phyloP scores from a whole-genome alignment of 2,329 filamentous ascomycete genomes.

The Apiospora phragmitis region DNA sequence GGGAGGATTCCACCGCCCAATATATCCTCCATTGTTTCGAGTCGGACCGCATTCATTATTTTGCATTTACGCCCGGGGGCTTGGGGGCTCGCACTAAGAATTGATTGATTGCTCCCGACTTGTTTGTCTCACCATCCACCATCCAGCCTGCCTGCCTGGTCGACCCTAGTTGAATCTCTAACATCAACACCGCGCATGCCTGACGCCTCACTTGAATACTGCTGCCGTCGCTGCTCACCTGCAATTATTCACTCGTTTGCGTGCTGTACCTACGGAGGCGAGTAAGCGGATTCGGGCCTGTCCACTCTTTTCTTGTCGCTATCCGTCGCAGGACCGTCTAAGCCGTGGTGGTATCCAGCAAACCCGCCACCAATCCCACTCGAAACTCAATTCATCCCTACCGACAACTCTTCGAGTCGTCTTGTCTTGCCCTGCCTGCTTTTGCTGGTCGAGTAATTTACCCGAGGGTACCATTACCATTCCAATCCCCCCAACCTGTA shows the following conservation, averaged over 20 bases:
- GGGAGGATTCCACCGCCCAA: not conserved
- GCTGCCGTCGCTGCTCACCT: not conserved
- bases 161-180: slow-evolving; percentile 3
- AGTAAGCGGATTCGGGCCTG: not conserved
- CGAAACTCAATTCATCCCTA: slow-evolving; percentile 5
- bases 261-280: not conserved
- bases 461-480: slow-evolving; percentile 6
- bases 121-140: not conserved
- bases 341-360: not conserved
- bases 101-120: not conserved
- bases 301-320: not conserved
- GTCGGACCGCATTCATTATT: slow-evolving; percentile 2
- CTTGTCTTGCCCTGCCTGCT: not conserved
- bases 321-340: not conserved
- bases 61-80: not conserved
- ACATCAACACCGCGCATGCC: not conserved
- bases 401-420: not conserved
- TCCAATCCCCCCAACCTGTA: not conserved
- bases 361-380: not conserved
- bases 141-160: not conserved
- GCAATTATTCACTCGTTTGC: not conserved
- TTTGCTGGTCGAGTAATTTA: slow-evolving; percentile 2
- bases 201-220: not conserved
- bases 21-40: not conserved
- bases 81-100: slow-evolving; percentile 3